Evolutionary conservation across 768 basidiomycete genomes (phyloP), one percentile per base, ranked within the genome.

Genomic region (Auricularia sp.): DNA sequence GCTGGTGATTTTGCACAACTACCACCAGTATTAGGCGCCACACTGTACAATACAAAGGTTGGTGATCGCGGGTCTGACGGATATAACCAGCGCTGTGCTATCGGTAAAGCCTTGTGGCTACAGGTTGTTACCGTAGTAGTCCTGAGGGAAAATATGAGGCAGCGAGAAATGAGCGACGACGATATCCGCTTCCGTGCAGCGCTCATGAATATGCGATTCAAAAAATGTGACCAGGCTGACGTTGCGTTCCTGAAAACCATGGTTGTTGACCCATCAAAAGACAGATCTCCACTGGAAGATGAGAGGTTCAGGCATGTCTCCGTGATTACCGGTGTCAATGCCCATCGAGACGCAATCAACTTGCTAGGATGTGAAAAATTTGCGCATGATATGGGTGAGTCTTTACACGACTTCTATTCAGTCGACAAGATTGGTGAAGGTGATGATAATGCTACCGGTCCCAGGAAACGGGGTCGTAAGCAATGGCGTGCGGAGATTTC

Each of bases 1-100:
- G 78, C 79, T 14, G 79, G 79, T n/a, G 80, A 81, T 63, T 80
- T 81, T 73, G 78, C 77, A 1, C 79, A 82, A 58, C 66, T 81
- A 0, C 77, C 77, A 3, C 79, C 75, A 35, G 72, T 69, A 33
- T 44, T 16, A 5, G 47, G 47, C 5, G 5, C 5, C 11, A 51
- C 5, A 8, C 16, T 51, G 47, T 51, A 11, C 47, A 21, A 18
- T 18, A 5, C 21, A 8, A 51, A 8, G 18, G 47, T 51, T 5
- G 47, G 47, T 51, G 13, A 51, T 18, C 10, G 18, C 10, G 21
- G 47, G 47, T 11, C 14, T 8, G 21, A 13, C 47, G 47, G 14
- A 5, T 16, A 51, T 5, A 16, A 51, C 16, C 44, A 65, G 63
- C 5, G 36, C 3, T 10, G 11, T n/a, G 44, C 39, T 5, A 63